Evolutionary conservation across 495 filamentous ascomycete species (phyloP).

Genomic region (Penicillium cinerascens): DNA sequence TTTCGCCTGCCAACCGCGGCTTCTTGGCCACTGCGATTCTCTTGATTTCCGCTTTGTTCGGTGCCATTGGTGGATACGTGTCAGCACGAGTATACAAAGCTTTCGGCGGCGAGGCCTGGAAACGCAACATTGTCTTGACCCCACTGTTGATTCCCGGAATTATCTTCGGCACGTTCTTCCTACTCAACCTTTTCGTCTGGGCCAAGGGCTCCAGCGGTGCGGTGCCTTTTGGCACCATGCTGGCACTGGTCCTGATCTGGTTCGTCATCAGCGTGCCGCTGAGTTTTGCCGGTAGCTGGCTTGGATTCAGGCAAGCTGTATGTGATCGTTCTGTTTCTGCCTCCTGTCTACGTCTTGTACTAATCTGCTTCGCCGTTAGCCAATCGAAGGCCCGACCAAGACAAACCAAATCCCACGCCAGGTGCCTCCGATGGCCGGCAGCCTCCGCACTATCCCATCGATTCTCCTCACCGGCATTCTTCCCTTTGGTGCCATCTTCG

Average conservation of each 20-base stretch:
- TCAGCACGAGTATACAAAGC: slow-evolving; percentile 89
- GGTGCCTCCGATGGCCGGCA: slow-evolving; percentile 77
- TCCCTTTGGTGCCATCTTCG: slow-evolving; percentile 93
- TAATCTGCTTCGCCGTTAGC: slow-evolving; percentile 19
- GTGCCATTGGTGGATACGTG: slow-evolving; percentile 88
- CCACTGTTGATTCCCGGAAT: slow-evolving; percentile 81
- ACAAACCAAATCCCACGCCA: slow-evolving; percentile 98
- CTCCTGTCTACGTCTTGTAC: neutral
- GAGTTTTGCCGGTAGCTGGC: slow-evolving; percentile 85
- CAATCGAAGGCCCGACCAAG: slow-evolving; percentile 75
- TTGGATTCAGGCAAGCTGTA: slow-evolving; percentile 72
- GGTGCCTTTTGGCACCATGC: slow-evolving; percentile 95
- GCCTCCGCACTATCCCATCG: slow-evolving; percentile 78
- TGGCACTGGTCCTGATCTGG: slow-evolving; percentile 90
- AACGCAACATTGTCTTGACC: slow-evolving; percentile 84
- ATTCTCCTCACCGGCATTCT: slow-evolving; percentile 87
- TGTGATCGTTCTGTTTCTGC: slow-evolving; percentile 5
- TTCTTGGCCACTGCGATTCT: slow-evolving; percentile 89
- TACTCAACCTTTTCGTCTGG: slow-evolving; percentile 95
- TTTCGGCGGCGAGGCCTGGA: slow-evolving; percentile 89
- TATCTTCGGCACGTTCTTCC: slow-evolving; percentile 86
- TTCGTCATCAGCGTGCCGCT: slow-evolving; percentile 93
- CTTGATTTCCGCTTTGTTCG: slow-evolving; percentile 86
- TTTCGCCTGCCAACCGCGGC: slow-evolving; percentile 92
- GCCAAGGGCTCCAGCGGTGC: slow-evolving; percentile 85